Evolutionary conservation across 2,329 filamentous ascomycete species (phyloP), one percentile per base, ranked within the genome.

Genomic region (Pseudogymnoascus sp.): DNA sequence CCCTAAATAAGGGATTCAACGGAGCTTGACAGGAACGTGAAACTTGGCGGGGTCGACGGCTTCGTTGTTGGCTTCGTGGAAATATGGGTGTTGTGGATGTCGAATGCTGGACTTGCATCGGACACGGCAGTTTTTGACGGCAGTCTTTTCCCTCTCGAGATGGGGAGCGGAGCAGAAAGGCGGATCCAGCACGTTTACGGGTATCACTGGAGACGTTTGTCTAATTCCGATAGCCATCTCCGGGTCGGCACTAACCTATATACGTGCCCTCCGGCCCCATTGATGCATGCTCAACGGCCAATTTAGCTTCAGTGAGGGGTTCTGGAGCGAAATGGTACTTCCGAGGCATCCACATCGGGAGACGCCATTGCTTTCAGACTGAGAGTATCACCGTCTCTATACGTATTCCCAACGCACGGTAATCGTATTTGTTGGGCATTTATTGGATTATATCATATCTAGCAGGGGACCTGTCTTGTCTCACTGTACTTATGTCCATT

Each of bases 131-230:
- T 54, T 54, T 32, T 32, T 18, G 2, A 16, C 43, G 41, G 16
- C 25, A 18, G 7, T 54, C 25, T 54, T 25, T 25, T 32, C 43
- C 25, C 8, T 16, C 28, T 54, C n/a, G 30, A 32, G 43, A 16
- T 16, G 16, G 9, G n/a, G 43, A 54, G 43, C 43, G 43, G 43
- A 50, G 43, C 43, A 50, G 9, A 30, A 50, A 50, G 25, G 43
- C 43, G 43, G 43, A 54, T 32, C 43, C 43, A 32, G 43, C 43
- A 54, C 43, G 43, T 54, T 54, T 54, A 54, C 43, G 43, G 43
- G 43, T 30, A 18, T 54, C 43, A 18, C 25, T 54, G 25, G 43
- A 50, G 43, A 54, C 43, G 30, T 50, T 50, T 28, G 9, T 30
- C 25, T 30, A 50, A 50, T 50, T 30, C 43, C 43, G 43, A 50